Base-by-base conservation (phyloP, 2,329 filamentous ascomycete species). In the Xylariales sp. region DNA sequence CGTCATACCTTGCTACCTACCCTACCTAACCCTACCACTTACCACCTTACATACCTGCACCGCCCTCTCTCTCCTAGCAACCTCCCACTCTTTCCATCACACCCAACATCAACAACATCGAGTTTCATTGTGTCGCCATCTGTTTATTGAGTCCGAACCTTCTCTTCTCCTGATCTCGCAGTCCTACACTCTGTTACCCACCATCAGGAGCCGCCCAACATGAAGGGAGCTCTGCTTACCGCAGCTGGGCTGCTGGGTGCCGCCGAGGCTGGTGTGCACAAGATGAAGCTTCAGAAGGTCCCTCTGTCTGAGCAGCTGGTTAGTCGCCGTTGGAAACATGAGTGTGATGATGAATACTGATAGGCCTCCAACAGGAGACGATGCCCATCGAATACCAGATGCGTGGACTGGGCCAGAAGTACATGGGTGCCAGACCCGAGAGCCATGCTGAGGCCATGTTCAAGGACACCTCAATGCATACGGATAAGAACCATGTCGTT, bases 211-310 rank as follows among this genome's bases (percentile, higher is more conserved):
- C 55, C 51, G 64, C 64, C 66, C 69, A 74, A 54, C 66, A 97
- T 96, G 91, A 96, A 94, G 84, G 82, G 82, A 67, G 74, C 83
- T 69, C 73, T 89, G 60, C 68, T 95, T 62, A 74, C 88, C 64
- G 84, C 88, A 63, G 81, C 82, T 70, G 82, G 83, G 59, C 80
- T 94, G 75, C 76, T 90, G 60, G 86, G 86, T 73, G 82, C 84
- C 63, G 86, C 86, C 63, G 78, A 86, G 62, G 91, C 88, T 56
- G 88, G 82, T 59, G 76, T 95, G 53, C 88, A 97, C 81, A 94
- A 88, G 78, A 84, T 96, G 79, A 93, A 94, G 78, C 84, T 98
- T 60, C 86, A 96, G 79, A 98, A 98, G 84, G 73, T 97, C 48
- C 85, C 93, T 53, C 74, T 98, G 45, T 78, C 83, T 37, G 88